A percentile compares a stretch with the other conserved stretches of the same genome.
Evolutionary conservation across 495 filamentous ascomycete genomes (phyloP).

Genomic region (Evernia prunastri): DNA sequence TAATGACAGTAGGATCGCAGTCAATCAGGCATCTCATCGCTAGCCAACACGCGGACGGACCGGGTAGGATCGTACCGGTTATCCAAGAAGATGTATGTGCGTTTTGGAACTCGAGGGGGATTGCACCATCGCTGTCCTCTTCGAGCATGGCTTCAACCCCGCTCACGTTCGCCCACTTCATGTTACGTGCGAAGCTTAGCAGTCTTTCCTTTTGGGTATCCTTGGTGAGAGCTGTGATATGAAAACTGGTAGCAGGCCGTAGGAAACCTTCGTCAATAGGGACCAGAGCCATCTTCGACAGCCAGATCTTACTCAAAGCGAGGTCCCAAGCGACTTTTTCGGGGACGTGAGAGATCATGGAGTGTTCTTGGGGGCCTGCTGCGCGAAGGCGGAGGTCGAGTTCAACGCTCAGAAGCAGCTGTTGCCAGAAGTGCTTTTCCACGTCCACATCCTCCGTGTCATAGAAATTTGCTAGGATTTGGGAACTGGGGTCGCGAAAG

Average conservation of each 20-base stretch:
- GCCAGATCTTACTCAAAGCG: slow-evolving; percentile 10
- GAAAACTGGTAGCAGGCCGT: slow-evolving; percentile 27
- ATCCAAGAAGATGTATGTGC: slow-evolving; percentile 68
- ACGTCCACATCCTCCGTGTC: slow-evolving; percentile 33
- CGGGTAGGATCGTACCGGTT: slow-evolving; percentile 60
- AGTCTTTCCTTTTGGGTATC: slow-evolving; percentile 58
- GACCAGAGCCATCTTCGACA: slow-evolving; percentile 53
- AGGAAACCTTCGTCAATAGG: slow-evolving; percentile 25
- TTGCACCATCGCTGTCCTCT: slow-evolving; percentile 46
- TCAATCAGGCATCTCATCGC: slow-evolving; percentile 69
- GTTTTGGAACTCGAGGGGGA: slow-evolving; percentile 51
- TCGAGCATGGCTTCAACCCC: slow-evolving; percentile 53
- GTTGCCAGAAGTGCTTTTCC: slow-evolving; percentile 60
- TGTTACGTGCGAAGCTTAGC: slow-evolving; percentile 55
- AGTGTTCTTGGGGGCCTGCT: neutral
- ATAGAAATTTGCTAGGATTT: slow-evolving; percentile 43
- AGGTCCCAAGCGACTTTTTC: slow-evolving; percentile 50
- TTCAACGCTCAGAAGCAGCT: slow-evolving; percentile 62
- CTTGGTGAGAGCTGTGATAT: slow-evolving; percentile 46
- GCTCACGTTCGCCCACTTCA: slow-evolving; percentile 68
- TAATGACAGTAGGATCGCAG: slow-evolving; percentile 55
- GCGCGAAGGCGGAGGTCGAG: slow-evolving; percentile 56
- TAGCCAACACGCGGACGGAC: slow-evolving; percentile 61
- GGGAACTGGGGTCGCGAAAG: slow-evolving; percentile 55
- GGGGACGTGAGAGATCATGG: slow-evolving; percentile 31